Conservation (phyloP, 2,329 filamentous ascomycete species). For the Paecilomyces sp. region DNA sequence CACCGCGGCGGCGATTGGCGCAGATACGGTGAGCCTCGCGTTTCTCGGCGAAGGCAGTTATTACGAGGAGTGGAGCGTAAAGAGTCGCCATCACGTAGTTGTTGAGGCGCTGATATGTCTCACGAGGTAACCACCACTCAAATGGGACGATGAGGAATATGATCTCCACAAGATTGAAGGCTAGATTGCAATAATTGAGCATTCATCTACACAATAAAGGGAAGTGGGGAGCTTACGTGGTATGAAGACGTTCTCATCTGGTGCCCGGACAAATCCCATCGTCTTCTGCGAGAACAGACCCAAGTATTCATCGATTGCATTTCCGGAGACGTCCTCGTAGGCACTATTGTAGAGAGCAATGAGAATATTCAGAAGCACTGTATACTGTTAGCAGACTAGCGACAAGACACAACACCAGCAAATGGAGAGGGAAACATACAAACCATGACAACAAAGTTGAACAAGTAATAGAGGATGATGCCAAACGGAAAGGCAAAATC, state of each 20-base stretch:
- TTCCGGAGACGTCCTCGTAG: slow-evolving; percentile 88
- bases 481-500: slow-evolving; percentile 89
- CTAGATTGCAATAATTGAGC: slow-evolving; percentile 14
- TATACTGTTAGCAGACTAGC: slow-evolving; percentile 5
- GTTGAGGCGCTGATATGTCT: slow-evolving; percentile 72
- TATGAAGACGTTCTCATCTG: slow-evolving; percentile 97
- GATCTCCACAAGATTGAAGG: slow-evolving; percentile 90
- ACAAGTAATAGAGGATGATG: slow-evolving; percentile 92
- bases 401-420: not conserved
- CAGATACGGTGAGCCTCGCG: slow-evolving; percentile 59
- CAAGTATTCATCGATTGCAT: slow-evolving; percentile 92
- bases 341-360: slow-evolving; percentile 96
- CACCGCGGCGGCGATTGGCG: slow-evolving; percentile 68
- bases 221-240: slow-evolving; percentile 47
- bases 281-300: slow-evolving; percentile 91
- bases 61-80: slow-evolving; percentile 74
- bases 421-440: slow-evolving; percentile 21
- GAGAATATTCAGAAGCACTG: slow-evolving; percentile 82
- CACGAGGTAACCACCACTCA: slow-evolving; percentile 89
- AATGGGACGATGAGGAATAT: slow-evolving; percentile 69
- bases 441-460: slow-evolving; percentile 96
- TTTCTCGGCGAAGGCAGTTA: slow-evolving; percentile 68
- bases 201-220: not conserved
- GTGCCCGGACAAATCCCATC: slow-evolving; percentile 91
- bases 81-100: slow-evolving; percentile 79